Conservation (phyloP, 2,329 filamentous ascomycete species). For the Domatiomyces globalis region DNA sequence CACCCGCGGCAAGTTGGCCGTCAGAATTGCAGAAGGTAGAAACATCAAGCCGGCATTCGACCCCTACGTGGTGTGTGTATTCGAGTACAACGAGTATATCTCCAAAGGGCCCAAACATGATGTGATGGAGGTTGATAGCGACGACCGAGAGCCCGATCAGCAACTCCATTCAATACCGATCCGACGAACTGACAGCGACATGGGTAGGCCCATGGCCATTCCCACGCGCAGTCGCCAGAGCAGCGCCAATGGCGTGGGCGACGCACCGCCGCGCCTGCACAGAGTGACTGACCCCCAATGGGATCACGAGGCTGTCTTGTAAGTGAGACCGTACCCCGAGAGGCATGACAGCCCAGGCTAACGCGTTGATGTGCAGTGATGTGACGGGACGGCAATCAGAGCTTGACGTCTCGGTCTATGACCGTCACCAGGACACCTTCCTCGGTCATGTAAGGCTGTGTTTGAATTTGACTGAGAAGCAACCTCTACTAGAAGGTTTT, state of each 20-base stretch:
- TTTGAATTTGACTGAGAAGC: slow-evolving; percentile 53
- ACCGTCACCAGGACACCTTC: slow-evolving; percentile 78
- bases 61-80: slow-evolving; percentile 91
- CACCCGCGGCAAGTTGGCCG: slow-evolving; percentile 73
- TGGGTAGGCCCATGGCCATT: slow-evolving; percentile 77
- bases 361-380: slow-evolving; percentile 44
- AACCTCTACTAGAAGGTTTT: slow-evolving; percentile 68
- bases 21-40: slow-evolving; percentile 76
- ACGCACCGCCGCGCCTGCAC: slow-evolving; percentile 48
- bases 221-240: slow-evolving; percentile 95
- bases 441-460: slow-evolving; percentile 78
- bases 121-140: slow-evolving; percentile 45
- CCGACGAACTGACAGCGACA: slow-evolving; percentile 62
- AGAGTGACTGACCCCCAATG: slow-evolving; percentile 74
- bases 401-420: slow-evolving; percentile 87
- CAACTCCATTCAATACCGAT: slow-evolving; percentile 38
- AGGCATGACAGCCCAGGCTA: neutral
- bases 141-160: slow-evolving; percentile 41
- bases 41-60: slow-evolving; percentile 69
- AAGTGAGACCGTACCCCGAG: slow-evolving; percentile 30
- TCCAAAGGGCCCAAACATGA: slow-evolving; percentile 64
- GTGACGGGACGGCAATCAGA: slow-evolving; percentile 83
- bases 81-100: slow-evolving; percentile 92
- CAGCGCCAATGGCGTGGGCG: slow-evolving; percentile 75
- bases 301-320: slow-evolving; percentile 95